A percentile compares a stretch with the other conserved stretches of the same genome.
phyloP scores from a whole-genome alignment of 208 protist genomes.

The Crithidia acanthocephali region DNA sequence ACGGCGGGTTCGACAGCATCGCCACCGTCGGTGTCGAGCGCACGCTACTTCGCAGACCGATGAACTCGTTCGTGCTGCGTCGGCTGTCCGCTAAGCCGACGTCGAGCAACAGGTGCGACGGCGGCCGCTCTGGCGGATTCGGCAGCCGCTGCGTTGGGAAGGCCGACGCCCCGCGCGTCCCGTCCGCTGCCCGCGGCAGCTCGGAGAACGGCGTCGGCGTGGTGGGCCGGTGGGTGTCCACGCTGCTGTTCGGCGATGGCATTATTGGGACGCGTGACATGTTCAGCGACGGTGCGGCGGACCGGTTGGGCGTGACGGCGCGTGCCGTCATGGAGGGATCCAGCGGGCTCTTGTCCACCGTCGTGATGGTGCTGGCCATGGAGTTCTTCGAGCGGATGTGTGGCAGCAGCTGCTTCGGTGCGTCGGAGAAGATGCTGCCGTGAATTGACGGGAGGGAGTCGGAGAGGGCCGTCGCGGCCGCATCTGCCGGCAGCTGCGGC shows the following conservation, averaged over 20 bases:
- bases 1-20: not conserved
- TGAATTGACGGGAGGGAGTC: conserved; percentile 14
- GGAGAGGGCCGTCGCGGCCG: conserved; percentile 3
- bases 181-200: not conserved
- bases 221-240: conserved; percentile 9
- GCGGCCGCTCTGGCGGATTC: conserved; percentile 12
- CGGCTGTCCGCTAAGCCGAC: conserved; percentile 1
- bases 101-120: not conserved
- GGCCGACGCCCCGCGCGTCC: not conserved
- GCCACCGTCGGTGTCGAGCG: conserved; percentile 1
- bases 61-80: not conserved
- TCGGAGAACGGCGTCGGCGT: conserved; percentile 12
- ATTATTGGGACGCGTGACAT: not conserved
- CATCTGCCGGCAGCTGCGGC: not conserved
- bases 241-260: conserved; percentile 13
- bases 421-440: not conserved
- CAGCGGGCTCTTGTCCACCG: conserved; percentile 9
- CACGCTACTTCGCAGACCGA: not conserved
- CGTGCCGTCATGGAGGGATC: conserved; percentile 21
- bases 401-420: conserved; percentile 4
- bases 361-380: not conserved
- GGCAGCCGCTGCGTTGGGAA: conserved; percentile 12
- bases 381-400: not conserved
- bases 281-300: not conserved
- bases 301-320: conserved; percentile 11